Evolutionary conservation across 1,139 yeast species (phyloP), one percentile per base, ranked within the genome.

Genomic region (Yamadazyma blattariae): DNA sequence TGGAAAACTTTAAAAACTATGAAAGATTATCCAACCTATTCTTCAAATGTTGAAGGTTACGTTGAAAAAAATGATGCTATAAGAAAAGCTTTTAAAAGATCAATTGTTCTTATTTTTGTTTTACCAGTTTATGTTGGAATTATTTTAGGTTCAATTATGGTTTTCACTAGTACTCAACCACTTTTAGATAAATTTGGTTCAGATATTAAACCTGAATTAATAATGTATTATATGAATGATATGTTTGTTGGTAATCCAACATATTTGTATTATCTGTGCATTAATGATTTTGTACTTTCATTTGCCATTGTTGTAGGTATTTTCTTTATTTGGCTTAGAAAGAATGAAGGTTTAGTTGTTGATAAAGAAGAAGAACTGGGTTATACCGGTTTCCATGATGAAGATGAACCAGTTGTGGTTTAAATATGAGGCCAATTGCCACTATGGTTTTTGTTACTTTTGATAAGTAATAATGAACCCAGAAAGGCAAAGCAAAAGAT

Each of bases 271-370:
- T 26, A 14, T 27, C 17, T 18, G 26, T 27, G 41, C n/a, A 48
- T 59, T 54, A 34, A 46, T 13, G 23, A 32, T 3, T 44, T 41
- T 36, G n/a, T 49, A n/a, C 40, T 42, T 25, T 42, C 48, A 29
- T 51, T 54, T 35, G 22, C 48, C 6, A 40, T 49, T 19, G 44
- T 64, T 18, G 37, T 17, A 17, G 19, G 47, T 4, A 44, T 48
- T 5, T 36, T 65, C n/a, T 53, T 48, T 33, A 52, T 64, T 34
- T 65, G 71, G 71, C 55, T 63, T 22, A 59, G 52, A 38, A 59
- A 56, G 32, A 63, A 64, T 41, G 53, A 57, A 39, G 71, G 68
- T 4, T 44, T 64, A 35, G 45, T 61, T 16, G 44, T 59, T 29
- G 61, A 59, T 32, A 50, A 48, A 8, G 44, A 46, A 29, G 42